Evolutionary conservation across 768 basidiomycete genomes (phyloP).

Genomic region (Hortiboletus flavorubellus): DNA sequence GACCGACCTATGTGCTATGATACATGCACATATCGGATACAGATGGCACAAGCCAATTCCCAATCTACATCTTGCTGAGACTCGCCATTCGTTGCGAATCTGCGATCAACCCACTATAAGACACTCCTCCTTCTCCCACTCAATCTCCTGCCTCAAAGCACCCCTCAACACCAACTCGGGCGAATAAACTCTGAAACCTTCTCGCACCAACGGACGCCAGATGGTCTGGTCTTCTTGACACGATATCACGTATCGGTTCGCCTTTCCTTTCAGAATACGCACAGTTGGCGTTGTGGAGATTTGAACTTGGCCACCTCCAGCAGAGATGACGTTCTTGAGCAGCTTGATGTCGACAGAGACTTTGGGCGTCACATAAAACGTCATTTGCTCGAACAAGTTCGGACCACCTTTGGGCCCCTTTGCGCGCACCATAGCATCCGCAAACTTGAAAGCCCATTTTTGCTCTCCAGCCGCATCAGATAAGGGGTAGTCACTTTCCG

Average conservation of each 20-base stretch:
- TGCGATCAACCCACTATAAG: conserved; percentile 13
- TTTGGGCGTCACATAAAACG: conserved; percentile 73
- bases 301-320: conserved; percentile 71
- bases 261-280: conserved; percentile 49
- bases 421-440: conserved; percentile 57
- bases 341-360: conserved; percentile 57
- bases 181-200: conserved; percentile 57
- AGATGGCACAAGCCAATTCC: neutral
- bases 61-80: neutral
- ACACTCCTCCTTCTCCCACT: conserved; percentile 49
- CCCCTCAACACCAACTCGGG: conserved; percentile 65
- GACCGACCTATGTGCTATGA: too few species aligned
- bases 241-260: conserved; percentile 60
- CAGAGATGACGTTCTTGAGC: conserved; percentile 64
- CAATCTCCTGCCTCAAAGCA: conserved; percentile 62
- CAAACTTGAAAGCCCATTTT: conserved; percentile 64
- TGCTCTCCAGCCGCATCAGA: conserved; percentile 59
- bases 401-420: conserved; percentile 40
- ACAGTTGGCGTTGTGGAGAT: conserved; percentile 46
- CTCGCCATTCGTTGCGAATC: too few species aligned
- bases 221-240: conserved; percentile 58
- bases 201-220: conserved; percentile 59
- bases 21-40: too few species aligned
- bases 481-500: conserved; percentile 58
- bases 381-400: conserved; percentile 58